Evolutionary conservation across 2,329 filamentous ascomycete genomes (phyloP), one percentile per base, ranked within the genome.

Genomic region (Lasiodiplodia gonubiensis): DNA sequence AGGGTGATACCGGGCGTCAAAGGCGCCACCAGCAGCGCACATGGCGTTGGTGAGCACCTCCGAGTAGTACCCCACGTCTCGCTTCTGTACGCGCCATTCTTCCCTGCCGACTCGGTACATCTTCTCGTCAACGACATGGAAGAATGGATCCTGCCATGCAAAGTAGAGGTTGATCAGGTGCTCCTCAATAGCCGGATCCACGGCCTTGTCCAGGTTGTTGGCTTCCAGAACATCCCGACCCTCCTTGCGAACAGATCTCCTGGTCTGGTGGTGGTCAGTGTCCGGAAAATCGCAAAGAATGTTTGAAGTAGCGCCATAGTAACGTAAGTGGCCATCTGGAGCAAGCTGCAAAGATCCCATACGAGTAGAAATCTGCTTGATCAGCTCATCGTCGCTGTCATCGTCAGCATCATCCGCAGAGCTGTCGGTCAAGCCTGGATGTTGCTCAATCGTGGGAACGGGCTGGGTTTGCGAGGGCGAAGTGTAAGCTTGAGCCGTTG

Each of bases 91-190:
- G 27, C 66, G 66, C 66, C 66, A 67, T 57, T 64, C 68, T 66
- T 48, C 37, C 46, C 63, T 72, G 67, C 59, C 68, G 66, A 57
- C 65, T 10, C 68, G 71, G 30, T 70, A 76, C 68, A 75, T 72
- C 5, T 79, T 76, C 52, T 79, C 78, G 64, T 84, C 81, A 2
- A 84, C 80, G 1, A 82, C 77, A 54, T 82, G 80, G 54, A 80
- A 80, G 51, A 79, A 79, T 6, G 81, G 77, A 55, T 84, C 83
- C 70, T 84, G 81, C 82, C 82, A 84, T 1, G 80, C 78, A 66
- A 84, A 84, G 66, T 80, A 84, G 0, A 84, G 75, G 39, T 79
- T 76, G 6, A 82, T 74, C 1, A 84, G 75, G 70, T 84, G 82
- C 33, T 80, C 75, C 65, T 83, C 82, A 6, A 83, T 69, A 4